These are phyloP conservation scores for Dionaea muscipula DNA, from an alignment of 179 eudicot species.

Conservation along the genomic window DNA sequence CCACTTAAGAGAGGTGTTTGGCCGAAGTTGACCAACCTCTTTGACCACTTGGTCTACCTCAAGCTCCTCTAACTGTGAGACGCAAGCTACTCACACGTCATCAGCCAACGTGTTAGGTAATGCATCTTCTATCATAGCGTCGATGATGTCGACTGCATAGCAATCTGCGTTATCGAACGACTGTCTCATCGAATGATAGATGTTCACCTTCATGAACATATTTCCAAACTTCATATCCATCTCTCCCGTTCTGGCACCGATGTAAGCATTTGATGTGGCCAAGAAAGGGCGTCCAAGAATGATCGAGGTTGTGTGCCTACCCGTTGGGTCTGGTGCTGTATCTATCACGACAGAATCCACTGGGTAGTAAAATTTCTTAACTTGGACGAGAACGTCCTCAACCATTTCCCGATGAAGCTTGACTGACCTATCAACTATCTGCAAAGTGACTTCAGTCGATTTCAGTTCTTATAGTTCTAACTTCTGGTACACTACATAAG, in stretches of 20 bases:
- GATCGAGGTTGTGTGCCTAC: background rate
- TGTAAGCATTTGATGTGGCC: no score
- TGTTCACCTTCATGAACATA: background rate
- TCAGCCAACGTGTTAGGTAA: no score
- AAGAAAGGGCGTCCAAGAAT: conserved; percentile 8
- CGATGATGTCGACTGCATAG: no score
- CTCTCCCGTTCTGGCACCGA: conserved; percentile 6
- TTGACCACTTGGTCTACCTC: no score
- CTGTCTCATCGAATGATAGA: no score
- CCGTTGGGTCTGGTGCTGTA: conserved; percentile 9
- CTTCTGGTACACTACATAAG: conserved; percentile 1
- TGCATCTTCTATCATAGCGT: no score
- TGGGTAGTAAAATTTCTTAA: conserved; percentile 6
- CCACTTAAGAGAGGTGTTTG: no score
- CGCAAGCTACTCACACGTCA: no score
- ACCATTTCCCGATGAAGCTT: conserved; percentile 5
- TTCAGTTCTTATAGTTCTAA: background rate
- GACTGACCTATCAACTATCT: conserved; percentile 4
- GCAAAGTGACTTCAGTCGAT: background rate
- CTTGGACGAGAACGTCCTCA: conserved; percentile 10
- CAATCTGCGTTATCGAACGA: no score
- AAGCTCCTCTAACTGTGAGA: no score
- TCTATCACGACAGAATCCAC: conserved; percentile 11
- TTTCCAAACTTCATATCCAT: conserved; percentile 6
- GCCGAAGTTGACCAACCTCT: no score